phyloP scores from a whole-genome alignment of 495 filamentous ascomycete genomes.

The Neurospora sp. region DNA sequence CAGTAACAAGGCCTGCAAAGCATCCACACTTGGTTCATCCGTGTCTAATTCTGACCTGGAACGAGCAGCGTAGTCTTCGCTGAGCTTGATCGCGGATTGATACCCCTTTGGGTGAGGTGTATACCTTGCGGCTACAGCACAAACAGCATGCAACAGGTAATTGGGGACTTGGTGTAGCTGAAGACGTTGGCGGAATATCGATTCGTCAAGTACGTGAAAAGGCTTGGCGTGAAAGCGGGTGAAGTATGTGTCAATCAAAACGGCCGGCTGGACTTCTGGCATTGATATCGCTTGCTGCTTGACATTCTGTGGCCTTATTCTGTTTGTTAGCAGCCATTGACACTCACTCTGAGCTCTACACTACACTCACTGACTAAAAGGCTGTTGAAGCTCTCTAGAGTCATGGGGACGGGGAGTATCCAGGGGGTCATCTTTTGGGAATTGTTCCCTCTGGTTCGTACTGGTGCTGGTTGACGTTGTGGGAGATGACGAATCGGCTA shows the following conservation, averaged over 20 bases:
- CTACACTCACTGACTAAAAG: background rate
- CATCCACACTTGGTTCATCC: conserved; percentile 69
- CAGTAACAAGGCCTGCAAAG: conserved; percentile 64
- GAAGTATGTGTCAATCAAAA: conserved; percentile 68
- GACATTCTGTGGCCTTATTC: background rate
- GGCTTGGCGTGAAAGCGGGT: conserved; percentile 66
- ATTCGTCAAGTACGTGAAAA: conserved; percentile 68
- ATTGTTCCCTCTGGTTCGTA: background rate
- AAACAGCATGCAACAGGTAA: conserved; percentile 59
- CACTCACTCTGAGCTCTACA: background rate
- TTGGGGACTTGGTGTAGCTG: conserved; percentile 54
- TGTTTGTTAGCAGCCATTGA: background rate
- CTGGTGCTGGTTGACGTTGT: conserved; percentile 3
- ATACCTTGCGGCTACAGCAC: conserved; percentile 62
- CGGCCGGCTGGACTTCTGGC: conserved; percentile 39
- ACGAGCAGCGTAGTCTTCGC: conserved; percentile 58
- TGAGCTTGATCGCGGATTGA: conserved; percentile 46
- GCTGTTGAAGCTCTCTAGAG: background rate
- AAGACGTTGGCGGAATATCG: conserved; percentile 54
- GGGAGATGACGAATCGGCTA: conserved; percentile 9
- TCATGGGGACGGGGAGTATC: background rate
- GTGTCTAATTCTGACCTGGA: conserved; percentile 61
- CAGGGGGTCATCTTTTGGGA: background rate
- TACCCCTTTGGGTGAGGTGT: conserved; percentile 49
- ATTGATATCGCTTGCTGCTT: background rate